Percentiles rank a stretch among this genome's conserved stretches.
These are phyloP conservation scores for Rhizopogon vinicolor DNA, from an alignment of 768 basidiomycete species.

Conservation along the genomic window DNA sequence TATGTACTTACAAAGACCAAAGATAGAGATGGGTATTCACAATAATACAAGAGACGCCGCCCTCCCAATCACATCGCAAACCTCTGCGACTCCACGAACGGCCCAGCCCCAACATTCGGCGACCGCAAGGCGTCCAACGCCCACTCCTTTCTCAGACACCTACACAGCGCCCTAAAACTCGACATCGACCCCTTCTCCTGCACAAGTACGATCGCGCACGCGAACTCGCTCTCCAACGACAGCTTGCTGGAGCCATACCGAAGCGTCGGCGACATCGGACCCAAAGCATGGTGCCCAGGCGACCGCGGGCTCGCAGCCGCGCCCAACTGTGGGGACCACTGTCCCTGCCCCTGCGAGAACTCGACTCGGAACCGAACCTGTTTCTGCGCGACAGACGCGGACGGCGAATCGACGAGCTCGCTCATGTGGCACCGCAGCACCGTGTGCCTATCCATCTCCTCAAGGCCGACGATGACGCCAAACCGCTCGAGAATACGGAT, in stretches of 20 bases:
- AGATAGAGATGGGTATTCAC: not conserved
- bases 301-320: conserved; percentile 20
- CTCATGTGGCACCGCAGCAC: conserved; percentile 50
- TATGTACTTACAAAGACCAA: not conserved
- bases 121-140: conserved; percentile 33
- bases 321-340: conserved; percentile 18
- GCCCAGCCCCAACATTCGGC: conserved; percentile 28
- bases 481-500: conserved; percentile 59
- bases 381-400: conserved; percentile 52
- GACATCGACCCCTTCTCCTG: conserved; percentile 91
- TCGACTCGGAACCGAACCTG: conserved; percentile 83
- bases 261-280: conserved; percentile 18
- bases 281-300: conserved; percentile 21
- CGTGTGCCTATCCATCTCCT: conserved; percentile 40
- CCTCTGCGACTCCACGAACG: conserved; percentile 38
- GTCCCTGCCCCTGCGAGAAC: conserved; percentile 38
- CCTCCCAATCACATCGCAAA: conserved; percentile 20
- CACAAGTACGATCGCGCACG: conserved; percentile 70
- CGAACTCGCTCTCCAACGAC: conserved; percentile 28
- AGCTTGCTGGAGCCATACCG: conserved; percentile 24
- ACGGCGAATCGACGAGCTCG: conserved; percentile 38
- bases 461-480: conserved; percentile 59
- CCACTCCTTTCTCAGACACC: conserved; percentile 69
- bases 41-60: not conserved
- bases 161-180: conserved; percentile 76